Evolutionary conservation across 1,284 basidiomycete species (phyloP), one percentile per base, ranked within the genome.

Genomic region (Moesziomyces globuligerus): DNA sequence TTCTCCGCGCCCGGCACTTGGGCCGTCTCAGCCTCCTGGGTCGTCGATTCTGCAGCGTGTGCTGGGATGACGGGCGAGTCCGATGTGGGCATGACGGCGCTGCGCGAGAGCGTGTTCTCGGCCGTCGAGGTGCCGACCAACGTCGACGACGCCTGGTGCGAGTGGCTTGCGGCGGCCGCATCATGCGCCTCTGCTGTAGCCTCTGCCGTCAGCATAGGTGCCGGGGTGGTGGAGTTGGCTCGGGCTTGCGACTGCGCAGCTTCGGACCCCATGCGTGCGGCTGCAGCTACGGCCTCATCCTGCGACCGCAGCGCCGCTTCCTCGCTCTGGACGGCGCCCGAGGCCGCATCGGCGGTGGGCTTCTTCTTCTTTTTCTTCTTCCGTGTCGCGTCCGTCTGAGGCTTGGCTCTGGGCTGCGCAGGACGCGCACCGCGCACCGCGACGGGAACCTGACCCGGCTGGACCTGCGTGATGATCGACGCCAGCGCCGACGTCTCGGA

Each of bases 381-480:
- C 28, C 45, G 54, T 37, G 54, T 38, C 24, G 49, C 25, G n/a
- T 56, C 47, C 9, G 17, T 17, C 40, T 32, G 58, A 20, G 5
- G 48, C 43, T 70, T 75, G 13, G 52, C 11, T 8, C 21, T 37
- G 47, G 43, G 8, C 32, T 61, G 73, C 9, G 64, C 40, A 0
- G 65, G 59, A 32, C 58, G 62, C 26, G 62, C 43, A 4, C 55
- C 53, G 17, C 68, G 55, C 8, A 37, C 38, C 10, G 37, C 53
- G 26, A 53, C 48, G 9, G 68, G 48, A 0, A 49, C 55, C 38
- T 70, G 70, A 8, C 67, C 65, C 1, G 74, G 75, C 43, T 69
- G 68, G 13, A 77, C 75, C 39, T 77, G 75, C 7, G 75, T 77
- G 58, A 77, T 75, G 62, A 77, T 60, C 32, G 66, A 69, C 36